Conservation (phyloP, 345 rosid species). For the Excoecaria agallocha region DNA sequence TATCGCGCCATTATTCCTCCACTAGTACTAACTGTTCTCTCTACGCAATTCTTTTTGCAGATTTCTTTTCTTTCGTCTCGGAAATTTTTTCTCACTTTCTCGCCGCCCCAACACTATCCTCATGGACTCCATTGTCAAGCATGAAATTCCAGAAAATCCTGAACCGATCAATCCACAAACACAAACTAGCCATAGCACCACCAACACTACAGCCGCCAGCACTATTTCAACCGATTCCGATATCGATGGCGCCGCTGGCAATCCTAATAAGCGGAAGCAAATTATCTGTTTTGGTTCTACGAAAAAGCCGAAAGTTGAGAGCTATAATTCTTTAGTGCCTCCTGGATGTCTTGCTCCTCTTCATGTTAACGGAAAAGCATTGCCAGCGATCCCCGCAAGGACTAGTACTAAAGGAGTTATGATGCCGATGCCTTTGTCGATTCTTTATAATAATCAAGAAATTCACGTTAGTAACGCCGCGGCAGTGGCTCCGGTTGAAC, state of each 20-base stretch:
- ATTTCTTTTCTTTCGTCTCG: background rate
- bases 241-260: background rate
- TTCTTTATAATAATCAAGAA: background rate
- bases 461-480: background rate
- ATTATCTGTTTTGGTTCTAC: too few relatives aligned
- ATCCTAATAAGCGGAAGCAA: background rate
- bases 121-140: background rate
- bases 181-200: background rate
- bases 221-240: background rate
- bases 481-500: background rate
- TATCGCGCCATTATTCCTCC: background rate
- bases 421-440: background rate
- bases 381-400: background rate
- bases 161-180: background rate
- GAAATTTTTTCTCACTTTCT: background rate
- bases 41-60: background rate
- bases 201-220: background rate
- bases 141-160: background rate
- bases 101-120: background rate
- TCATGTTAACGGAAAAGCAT: background rate
- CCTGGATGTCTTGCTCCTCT: slow-evolving; percentile 9
- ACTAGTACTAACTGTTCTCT: background rate
- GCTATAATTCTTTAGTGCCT: background rate
- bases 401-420: background rate
- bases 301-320: slow-evolving; percentile 7